Base-by-base conservation (phyloP, 1,284 basidiomycete species). In the Pisolithus thermaeus region DNA sequence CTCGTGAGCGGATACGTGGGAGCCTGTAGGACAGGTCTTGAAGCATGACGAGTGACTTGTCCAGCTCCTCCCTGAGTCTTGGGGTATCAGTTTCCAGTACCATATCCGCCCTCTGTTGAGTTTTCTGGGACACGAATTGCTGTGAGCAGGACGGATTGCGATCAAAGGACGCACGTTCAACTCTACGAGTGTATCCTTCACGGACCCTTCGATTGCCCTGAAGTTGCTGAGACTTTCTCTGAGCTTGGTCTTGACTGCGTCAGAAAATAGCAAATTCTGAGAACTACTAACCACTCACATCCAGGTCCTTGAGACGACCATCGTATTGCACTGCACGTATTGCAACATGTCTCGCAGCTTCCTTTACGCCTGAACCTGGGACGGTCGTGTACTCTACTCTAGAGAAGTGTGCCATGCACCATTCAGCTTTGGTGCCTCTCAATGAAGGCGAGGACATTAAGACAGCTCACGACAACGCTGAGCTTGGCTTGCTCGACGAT, bases 201-300 rank as follows among this genome's bases (percentile, higher is more conserved):
- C 73, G 18, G 81, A 73, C 55, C 76, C 76, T 57, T 88, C 83
- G 56, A 89, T 80, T 9, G 81, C 80, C 46, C 82, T 73, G 49
- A 86, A 87, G 61, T 87, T 87, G 58, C 80, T 82, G 50, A 89
- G 68, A 60, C 82, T 78, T 58, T 84, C 80, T 28, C 81, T 74
- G 44, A 88, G 75, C 59, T 76, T 79, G 45, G 73, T 73, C 86
- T 88, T 59, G 14, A 48, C 18, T 45, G 28, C 43, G 52, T 47
- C 42, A 53, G 50, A 44, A 55, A 50, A 36, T 50, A 42, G 46
- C 23, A 18, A 44, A 18, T n/a, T 4, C 28, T 23, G 37, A 22
- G 20, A 11, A 8, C 16, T 23, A n/a, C 16, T 23, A n/a, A 14
- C 7, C 30, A 59, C 72, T 54, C 49, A 83, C 85, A 73, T 87